A percentile compares a stretch with the other conserved stretches of the same genome.
These are phyloP conservation scores for Rhododendron henanense DNA, from an alignment of 148 eudicot species.

Conservation along the genomic window DNA sequence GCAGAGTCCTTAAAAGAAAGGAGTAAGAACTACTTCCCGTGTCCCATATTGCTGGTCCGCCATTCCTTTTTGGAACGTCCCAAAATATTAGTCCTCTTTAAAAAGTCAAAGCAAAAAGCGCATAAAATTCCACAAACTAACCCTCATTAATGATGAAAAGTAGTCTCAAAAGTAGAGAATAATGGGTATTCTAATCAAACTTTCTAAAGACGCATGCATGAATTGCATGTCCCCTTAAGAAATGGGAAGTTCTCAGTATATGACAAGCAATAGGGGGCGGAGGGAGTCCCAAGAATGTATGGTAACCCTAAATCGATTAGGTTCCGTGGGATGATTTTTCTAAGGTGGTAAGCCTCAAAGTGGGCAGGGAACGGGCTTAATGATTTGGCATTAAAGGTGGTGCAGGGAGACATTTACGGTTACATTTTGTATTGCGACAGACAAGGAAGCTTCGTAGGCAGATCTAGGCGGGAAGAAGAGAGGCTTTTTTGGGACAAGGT, in stretches of 20 bases:
- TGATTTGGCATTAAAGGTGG: neutral
- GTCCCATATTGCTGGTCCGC: neutral
- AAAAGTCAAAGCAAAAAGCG: neutral
- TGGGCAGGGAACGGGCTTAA: neutral
- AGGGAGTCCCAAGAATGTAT: neutral
- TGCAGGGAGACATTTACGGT: neutral
- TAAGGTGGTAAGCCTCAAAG: neutral
- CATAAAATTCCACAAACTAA: neutral
- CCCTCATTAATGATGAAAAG: neutral
- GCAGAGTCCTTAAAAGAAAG: neutral
- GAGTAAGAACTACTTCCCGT: neutral
- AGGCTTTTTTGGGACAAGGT: neutral
- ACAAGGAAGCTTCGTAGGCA: neutral
- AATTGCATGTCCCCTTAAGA: neutral
- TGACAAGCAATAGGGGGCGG: neutral
- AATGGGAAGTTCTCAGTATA: neutral
- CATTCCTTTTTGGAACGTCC: neutral
- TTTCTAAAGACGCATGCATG: neutral
- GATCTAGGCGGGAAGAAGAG: neutral
- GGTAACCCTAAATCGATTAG: neutral
- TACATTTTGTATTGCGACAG: neutral
- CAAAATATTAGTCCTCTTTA: neutral
- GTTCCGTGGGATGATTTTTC: neutral
- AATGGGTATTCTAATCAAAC: neutral
- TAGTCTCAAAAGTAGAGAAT: neutral